Percentiles rank a stretch among this genome's conserved stretches.
These are phyloP conservation scores for Talaromyces liani DNA, from an alignment of 495 filamentous ascomycete genomes.

Conservation along the genomic window DNA sequence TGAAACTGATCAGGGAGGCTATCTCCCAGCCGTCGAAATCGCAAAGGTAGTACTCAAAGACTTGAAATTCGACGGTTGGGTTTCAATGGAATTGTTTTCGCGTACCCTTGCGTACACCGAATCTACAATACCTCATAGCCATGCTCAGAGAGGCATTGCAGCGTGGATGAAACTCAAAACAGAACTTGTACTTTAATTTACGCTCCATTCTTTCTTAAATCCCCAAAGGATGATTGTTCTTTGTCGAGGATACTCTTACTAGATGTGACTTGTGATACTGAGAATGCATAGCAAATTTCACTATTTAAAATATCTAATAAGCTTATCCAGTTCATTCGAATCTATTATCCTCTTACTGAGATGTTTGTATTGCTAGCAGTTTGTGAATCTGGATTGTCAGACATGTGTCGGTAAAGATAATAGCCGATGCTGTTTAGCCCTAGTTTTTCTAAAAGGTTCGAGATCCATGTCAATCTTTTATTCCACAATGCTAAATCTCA, in stretches of 20 bases:
- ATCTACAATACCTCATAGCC: conserved; percentile 46
- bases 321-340: background rate
- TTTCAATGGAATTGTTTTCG: conserved; percentile 75
- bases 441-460: background rate
- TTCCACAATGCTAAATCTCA: background rate
- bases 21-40: conserved; percentile 49
- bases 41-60: conserved; percentile 47
- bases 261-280: background rate
- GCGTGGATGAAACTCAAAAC: conserved; percentile 50
- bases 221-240: background rate
- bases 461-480: background rate
- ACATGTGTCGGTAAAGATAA: background rate
- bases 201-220: background rate
- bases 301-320: background rate
- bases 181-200: conserved; percentile 3
- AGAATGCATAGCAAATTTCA: background rate
- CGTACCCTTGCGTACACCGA: conserved; percentile 52
- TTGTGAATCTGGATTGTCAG: background rate
- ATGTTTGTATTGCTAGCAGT: background rate
- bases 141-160: conserved; percentile 55
- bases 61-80: conserved; percentile 59
- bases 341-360: background rate
- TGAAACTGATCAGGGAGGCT: conserved; percentile 62
- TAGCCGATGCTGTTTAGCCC: background rate
- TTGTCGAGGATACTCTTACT: background rate